phyloP scores from a whole-genome alignment of 179 eudicot species.

The Silene vulgaris region DNA sequence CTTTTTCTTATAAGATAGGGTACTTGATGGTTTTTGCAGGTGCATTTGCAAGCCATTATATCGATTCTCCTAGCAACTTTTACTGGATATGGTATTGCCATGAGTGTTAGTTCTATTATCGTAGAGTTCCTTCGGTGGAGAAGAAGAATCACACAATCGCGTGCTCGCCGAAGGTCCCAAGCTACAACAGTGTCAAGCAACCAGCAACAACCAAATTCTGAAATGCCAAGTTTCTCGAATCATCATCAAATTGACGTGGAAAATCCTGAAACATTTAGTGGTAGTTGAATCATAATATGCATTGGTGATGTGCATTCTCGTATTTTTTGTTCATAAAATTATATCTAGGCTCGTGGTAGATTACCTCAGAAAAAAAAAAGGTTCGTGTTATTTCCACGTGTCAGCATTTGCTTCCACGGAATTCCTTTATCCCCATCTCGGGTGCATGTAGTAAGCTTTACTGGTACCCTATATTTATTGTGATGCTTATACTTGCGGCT shows the following conservation, averaged over 20 bases:
- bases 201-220: conserved; percentile 13
- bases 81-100: conserved; percentile 33
- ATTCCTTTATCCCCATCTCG: too few species aligned
- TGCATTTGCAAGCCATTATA: conserved; percentile 33
- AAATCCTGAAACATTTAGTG: conserved; percentile 25
- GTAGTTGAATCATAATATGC: conserved; percentile 11
- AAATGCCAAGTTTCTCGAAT: conserved; percentile 13
- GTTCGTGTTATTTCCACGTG: too few species aligned
- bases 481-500: too few species aligned
- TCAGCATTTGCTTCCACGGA: too few species aligned
- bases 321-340: too few species aligned
- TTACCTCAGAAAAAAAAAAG: too few species aligned
- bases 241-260: conserved; percentile 20
- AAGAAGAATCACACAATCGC: conserved; percentile 15
- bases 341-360: neutral
- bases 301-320: neutral
- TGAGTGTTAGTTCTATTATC: conserved; percentile 28
- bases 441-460: too few species aligned
- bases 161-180: conserved; percentile 12
- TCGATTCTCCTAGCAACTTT: conserved; percentile 36
- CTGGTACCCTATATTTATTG: too few species aligned
- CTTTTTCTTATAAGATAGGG: neutral
- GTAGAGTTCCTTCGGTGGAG: conserved; percentile 30
- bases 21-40: conserved; percentile 20
- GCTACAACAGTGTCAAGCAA: neutral